phyloP scores from a whole-genome alignment of 2,329 filamentous ascomycete species.

The Didymella pinodella region DNA sequence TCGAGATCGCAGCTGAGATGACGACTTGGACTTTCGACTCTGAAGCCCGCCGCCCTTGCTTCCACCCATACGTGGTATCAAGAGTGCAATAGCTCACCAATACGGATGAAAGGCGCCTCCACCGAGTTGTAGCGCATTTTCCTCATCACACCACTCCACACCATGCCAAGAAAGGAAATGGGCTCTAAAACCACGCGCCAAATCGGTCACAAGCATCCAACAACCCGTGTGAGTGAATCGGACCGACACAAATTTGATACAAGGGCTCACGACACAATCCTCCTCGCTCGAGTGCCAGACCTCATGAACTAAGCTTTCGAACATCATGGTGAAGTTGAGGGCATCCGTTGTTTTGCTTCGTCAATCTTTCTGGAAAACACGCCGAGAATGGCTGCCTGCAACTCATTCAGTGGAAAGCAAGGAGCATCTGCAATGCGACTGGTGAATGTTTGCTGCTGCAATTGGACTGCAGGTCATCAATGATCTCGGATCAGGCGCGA shows the following conservation, averaged over 20 bases:
- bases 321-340: neutral
- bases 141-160: neutral
- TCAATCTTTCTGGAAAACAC: neutral
- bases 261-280: neutral
- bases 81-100: neutral
- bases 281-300: neutral
- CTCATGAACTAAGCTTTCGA: neutral
- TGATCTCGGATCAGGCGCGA: neutral
- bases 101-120: neutral
- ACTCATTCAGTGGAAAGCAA: neutral
- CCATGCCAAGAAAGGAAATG: slow-evolving; percentile 1
- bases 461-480: neutral
- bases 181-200: neutral
- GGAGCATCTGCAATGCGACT: no score
- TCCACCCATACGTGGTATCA: neutral
- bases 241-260: neutral
- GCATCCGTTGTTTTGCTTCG: no score
- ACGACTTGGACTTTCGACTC: neutral
- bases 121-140: neutral
- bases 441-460: no score
- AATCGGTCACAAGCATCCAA: neutral
- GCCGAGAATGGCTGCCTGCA: neutral
- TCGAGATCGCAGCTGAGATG: slow-evolving; percentile 15
- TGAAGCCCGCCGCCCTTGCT: neutral
- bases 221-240: neutral